phyloP scores from a whole-genome alignment of 441 rosid genomes.

The Corymbia calophylla region DNA sequence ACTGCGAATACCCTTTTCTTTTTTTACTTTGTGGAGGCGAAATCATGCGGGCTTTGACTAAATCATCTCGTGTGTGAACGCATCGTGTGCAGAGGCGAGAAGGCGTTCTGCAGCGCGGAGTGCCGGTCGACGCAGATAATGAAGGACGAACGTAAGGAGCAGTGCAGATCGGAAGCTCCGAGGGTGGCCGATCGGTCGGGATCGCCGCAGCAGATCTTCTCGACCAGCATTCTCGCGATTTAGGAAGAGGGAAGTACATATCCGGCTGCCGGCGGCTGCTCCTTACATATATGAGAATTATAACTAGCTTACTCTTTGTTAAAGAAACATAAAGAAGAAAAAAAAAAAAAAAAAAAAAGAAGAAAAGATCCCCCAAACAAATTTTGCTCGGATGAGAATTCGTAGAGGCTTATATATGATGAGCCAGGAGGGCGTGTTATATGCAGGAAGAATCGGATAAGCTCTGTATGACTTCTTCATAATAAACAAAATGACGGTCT shows the following conservation, averaged over 20 bases:
- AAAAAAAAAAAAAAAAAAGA: no score
- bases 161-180: conserved; percentile 39
- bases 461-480: background rate
- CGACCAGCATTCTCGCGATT: conserved; percentile 58
- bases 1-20: background rate
- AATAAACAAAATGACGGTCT: background rate
- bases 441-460: background rate
- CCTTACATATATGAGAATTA: background rate
- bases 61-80: background rate
- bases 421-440: background rate
- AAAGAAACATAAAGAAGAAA: background rate
- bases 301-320: background rate
- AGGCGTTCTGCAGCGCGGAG: conserved; percentile 60
- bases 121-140: conserved; percentile 56
- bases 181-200: conserved; percentile 26
- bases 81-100: conserved; percentile 45
- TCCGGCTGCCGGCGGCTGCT: background rate
- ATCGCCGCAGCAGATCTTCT: conserved; percentile 44
- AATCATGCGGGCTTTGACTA: background rate
- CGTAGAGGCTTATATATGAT: background rate
- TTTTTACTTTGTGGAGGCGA: background rate
- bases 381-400: conserved; percentile 3
- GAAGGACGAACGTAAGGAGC: conserved; percentile 42
- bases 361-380: background rate
- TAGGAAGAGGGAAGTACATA: conserved; percentile 6